phyloP scores from a whole-genome alignment of 2,329 filamentous ascomycete genomes.

The Volutella citrinella region DNA sequence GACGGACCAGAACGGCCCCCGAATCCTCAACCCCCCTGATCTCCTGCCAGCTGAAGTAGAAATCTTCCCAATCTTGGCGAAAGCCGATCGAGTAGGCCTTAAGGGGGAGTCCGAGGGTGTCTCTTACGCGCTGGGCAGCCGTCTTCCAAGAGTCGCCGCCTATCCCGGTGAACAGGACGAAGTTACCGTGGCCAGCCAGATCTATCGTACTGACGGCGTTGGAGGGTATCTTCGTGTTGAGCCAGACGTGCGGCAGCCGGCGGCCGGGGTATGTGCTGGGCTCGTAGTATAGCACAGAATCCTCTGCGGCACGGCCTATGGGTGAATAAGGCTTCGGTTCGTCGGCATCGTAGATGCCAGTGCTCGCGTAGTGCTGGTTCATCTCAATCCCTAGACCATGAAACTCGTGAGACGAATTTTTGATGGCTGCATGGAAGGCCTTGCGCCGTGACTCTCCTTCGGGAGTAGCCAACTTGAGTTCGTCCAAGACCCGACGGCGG shows the following conservation, averaged over 20 bases:
- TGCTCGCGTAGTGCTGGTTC: slow-evolving; percentile 17
- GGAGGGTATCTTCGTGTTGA: slow-evolving; percentile 45
- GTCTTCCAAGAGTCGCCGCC: slow-evolving; percentile 2
- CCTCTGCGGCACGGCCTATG: slow-evolving; percentile 24
- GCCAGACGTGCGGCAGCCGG: slow-evolving; percentile 61
- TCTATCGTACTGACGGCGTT: slow-evolving; percentile 4
- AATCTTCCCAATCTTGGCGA: slow-evolving; percentile 5
- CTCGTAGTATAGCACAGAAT: slow-evolving; percentile 42
- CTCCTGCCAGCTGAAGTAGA: slow-evolving; percentile 2
- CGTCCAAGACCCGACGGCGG: too few species aligned
- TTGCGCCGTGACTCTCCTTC: too few species aligned
- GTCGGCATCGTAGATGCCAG: slow-evolving; percentile 46
- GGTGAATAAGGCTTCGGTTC: slow-evolving; percentile 26
- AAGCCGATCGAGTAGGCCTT: slow-evolving; percentile 6
- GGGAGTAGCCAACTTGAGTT: too few species aligned
- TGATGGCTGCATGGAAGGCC: too few species aligned
- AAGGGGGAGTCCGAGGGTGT: background rate
- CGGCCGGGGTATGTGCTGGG: slow-evolving; percentile 56
- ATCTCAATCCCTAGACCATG: background rate
- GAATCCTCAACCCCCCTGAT: slow-evolving; percentile 3
- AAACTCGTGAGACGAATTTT: background rate
- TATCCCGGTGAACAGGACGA: slow-evolving; percentile 6
- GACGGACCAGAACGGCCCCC: slow-evolving; percentile 6
- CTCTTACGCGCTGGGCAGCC: background rate
- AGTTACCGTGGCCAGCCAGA: slow-evolving; percentile 4